Conservation (phyloP, 2,329 filamentous ascomycete genomes). For the Aspergillus puulaauensis region DNA sequence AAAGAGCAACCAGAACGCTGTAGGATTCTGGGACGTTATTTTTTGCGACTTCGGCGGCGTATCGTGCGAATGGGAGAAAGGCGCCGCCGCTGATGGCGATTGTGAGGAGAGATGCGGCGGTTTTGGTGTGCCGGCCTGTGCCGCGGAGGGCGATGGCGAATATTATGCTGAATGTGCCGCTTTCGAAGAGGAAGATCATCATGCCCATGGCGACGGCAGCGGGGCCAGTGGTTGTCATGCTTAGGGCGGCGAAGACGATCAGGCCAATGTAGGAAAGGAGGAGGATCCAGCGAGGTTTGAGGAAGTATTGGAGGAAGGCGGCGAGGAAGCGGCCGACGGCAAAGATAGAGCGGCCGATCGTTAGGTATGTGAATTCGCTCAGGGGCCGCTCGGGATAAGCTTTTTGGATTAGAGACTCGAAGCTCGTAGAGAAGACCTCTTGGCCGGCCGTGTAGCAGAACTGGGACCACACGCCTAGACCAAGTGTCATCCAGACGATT, state of each 20-base stretch:
- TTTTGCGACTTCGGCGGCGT: constrained; percentile 41
- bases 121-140: constrained; percentile 58
- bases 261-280: constrained; percentile 53
- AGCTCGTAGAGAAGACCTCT: constrained; percentile 54
- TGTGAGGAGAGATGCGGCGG: constrained; percentile 54
- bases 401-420: constrained; percentile 44
- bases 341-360: constrained; percentile 59
- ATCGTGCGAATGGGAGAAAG: constrained; percentile 56
- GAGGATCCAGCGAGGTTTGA: constrained; percentile 61
- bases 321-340: constrained; percentile 58
- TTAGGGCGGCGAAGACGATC: constrained; percentile 52
- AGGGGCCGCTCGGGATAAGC: constrained; percentile 37
- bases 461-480: constrained; percentile 53
- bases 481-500: constrained; percentile 58
- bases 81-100: constrained; percentile 55
- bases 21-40: constrained; percentile 49
- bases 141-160: constrained; percentile 60
- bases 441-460: constrained; percentile 64
- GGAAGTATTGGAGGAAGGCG: constrained; percentile 52
- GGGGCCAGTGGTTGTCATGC: constrained; percentile 49
- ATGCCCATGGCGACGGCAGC: constrained; percentile 50
- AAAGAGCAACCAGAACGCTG: constrained; percentile 54
- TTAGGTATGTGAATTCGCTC: constrained; percentile 46
- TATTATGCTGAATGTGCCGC: constrained; percentile 59
- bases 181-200: constrained; percentile 60